Conservation (phyloP, 1,139 yeast genomes). For the Meyerozyma guilliermondii region DNA sequence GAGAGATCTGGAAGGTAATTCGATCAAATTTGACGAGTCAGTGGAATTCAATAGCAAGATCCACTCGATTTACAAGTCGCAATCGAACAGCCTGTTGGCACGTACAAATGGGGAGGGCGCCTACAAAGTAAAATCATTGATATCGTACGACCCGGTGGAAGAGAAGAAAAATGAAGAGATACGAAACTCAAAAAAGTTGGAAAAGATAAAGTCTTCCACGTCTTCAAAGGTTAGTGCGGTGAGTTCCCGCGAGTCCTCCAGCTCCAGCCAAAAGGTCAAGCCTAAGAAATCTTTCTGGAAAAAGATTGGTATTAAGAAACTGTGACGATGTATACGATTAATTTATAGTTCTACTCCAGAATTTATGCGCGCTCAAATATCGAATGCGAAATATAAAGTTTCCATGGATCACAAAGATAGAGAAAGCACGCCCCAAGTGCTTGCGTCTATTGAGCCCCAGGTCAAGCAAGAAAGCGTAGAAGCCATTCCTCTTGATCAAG, state of each 20-base stretch:
- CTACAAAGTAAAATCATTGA: conserved; percentile 39
- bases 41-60: conserved; percentile 22
- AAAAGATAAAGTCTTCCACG: conserved; percentile 7
- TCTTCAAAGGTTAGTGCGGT: conserved; percentile 8
- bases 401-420: too few relatives aligned
- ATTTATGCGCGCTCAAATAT: too few relatives aligned
- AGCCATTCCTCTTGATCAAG: conserved; percentile 8
- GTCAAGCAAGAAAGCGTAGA: conserved; percentile 11
- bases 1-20: conserved; percentile 3
- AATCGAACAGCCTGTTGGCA: conserved; percentile 8
- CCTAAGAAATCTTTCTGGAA: conserved; percentile 28
- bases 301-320: conserved; percentile 28
- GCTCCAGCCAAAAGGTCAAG: conserved; percentile 8
- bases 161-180: conserved; percentile 21
- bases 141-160: conserved; percentile 25
- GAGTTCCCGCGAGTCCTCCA: conserved; percentile 9
- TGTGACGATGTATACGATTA: conserved; percentile 1
- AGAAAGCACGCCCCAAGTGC: neutral
- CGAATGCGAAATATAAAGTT: too few relatives aligned
- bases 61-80: conserved; percentile 29
- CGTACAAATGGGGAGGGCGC: conserved; percentile 13
- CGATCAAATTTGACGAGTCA: conserved; percentile 17
- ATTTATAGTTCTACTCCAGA: neutral
- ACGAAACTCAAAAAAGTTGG: conserved; percentile 13
- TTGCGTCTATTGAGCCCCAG: conserved; percentile 18